Base-by-base conservation (phyloP, 2,329 filamentous ascomycete species). In the Arachnomyces sp. region DNA sequence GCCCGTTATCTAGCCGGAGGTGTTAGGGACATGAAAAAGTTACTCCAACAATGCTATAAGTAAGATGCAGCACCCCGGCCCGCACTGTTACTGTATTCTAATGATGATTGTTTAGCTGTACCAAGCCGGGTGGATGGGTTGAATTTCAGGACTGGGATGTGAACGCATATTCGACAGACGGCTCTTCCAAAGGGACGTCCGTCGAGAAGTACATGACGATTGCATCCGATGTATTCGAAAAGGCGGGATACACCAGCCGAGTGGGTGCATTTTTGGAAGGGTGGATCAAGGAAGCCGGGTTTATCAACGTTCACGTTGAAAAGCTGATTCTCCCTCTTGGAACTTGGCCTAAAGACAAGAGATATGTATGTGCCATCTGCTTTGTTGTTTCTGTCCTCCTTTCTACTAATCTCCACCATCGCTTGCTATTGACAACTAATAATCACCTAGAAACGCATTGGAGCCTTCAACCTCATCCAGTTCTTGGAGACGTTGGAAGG, bases 1-100 rank as follows among this genome's bases (percentile, higher is more conserved):
- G 69, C 72, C n/a, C 67, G 78, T 3, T 70, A 75, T 41, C 72
- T 74, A 1, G 71, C 74, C 11, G 69, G 73, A 63, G 73, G 70
- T 2, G 72, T 80, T 43, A 71, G 67, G 36, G 66, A 79, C 50
- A 80, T 75, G 75, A 65, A 65, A 2, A 62, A 52, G 11, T 53
- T 79, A 1, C 66, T 78, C 42, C 55, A 57, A 11, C 65, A 67
- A 40, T 61, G 67, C 1, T 61, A 68, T 31, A 66, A 71, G 73
- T 75, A 51, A 52, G 66, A 21, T 11, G 12, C 9, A 40, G 2
- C 28, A 8, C 14, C 12, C n/a, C 25, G 17, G 14, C 14, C 6
- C 25, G 5, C 28, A 18, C 6, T 14, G n/a, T 31, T 7, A 14
- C 6, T 25, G 9, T 25, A 3, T 29, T 21, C 14, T 35, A 28